phyloP scores from a whole-genome alignment of 495 filamentous ascomycete genomes.

The Talaromyces trachyspermus region DNA sequence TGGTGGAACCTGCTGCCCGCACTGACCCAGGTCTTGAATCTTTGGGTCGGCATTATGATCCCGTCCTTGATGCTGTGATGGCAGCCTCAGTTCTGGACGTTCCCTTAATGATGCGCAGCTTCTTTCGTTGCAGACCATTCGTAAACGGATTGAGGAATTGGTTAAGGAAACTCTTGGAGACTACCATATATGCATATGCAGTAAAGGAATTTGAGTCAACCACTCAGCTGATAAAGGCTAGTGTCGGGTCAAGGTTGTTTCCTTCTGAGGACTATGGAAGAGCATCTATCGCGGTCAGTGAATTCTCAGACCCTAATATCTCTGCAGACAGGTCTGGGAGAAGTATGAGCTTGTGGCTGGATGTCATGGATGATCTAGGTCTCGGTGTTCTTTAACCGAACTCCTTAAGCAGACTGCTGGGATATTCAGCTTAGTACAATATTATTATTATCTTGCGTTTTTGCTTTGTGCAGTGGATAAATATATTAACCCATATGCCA shows the following conservation, averaged over 20 bases:
- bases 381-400: slow-evolving; percentile 2
- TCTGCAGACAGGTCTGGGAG: neutral
- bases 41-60: neutral
- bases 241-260: neutral
- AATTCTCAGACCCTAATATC: neutral
- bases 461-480: neutral
- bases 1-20: neutral
- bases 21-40: neutral
- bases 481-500: no score
- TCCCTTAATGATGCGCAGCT: neutral
- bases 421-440: no score
- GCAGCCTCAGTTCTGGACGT: neutral
- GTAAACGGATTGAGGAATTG: neutral
- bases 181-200: slow-evolving; percentile 1
- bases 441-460: neutral
- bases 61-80: slow-evolving; percentile 4
- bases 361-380: slow-evolving; percentile 6
- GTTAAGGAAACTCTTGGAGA: slow-evolving; percentile 1
- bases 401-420: no score
- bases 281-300: neutral
- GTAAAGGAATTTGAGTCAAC: slow-evolving; percentile 1
- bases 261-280: neutral
- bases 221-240: neutral
- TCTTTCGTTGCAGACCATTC: neutral
- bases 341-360: neutral